Base-by-base conservation (phyloP, 1,284 basidiomycete species). In the Golubevia pallescens region DNA sequence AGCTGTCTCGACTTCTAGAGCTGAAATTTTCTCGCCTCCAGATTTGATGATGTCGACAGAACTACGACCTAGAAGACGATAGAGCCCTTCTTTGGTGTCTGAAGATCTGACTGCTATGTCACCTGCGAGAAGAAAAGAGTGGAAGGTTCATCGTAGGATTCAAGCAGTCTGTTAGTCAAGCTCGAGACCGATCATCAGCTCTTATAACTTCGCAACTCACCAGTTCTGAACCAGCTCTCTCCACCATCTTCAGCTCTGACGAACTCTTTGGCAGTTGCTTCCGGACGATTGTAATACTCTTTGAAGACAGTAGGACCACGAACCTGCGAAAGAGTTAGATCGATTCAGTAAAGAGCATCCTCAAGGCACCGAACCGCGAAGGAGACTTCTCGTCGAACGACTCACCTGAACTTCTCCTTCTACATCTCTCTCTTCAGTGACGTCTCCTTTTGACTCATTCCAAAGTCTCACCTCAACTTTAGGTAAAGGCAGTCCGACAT, bases 1-100 rank as follows among this genome's bases (percentile, higher is more conserved):
- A 2, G 80, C 78, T 53, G 79, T 60, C 66, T 86, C 85, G 24
- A 86, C 77, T 63, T 86, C 84, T n/a, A 86, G 65, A 4, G 85
- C 85, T 23, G 75, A 79, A 32, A 86, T 67, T 65, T 86, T 86
- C 67, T 86, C 85, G 16, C 85, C 85, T 2, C 85, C 85, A 16
- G 70, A 70, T 62, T 74, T 57, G 19, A 66, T 57, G 24, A 64
- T 66, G 58, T 68, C 66, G 2, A 80, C 79, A 21, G 69, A 74
- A 21, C 59, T 74, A 7, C 85, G 65, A 0, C 85, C 85, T 7
- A 85, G 70, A 54, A 86, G 78, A 32, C 71, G 74, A 54, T 72
- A 74, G 38, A 77, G 76, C 13, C 77, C 81, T 19, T 74, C 70
- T 24, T 60, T 57, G 1, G 61, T 66, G 10, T 65, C 73, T 6